phyloP scores from a whole-genome alignment of 345 rosid genomes.

The Eucalyptus globulus region DNA sequence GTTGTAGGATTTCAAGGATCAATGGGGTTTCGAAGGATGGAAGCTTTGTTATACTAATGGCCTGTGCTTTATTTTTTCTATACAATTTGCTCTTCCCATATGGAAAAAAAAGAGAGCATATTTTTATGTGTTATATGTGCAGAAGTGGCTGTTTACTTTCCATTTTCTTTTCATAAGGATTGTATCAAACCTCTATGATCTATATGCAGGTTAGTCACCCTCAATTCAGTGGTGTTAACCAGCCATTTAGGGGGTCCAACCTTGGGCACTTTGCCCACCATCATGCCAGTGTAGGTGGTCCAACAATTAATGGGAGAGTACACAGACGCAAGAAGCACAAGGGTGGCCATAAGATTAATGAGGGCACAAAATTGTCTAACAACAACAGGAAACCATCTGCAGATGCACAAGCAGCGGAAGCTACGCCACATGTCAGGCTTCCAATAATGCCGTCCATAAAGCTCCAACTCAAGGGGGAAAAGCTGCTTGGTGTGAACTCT shows the following conservation, averaged over 20 bases:
- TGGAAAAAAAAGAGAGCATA: background rate
- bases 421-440: background rate
- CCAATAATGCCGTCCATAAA: background rate
- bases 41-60: background rate
- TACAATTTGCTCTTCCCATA: background rate
- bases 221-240: background rate
- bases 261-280: background rate
- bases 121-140: background rate
- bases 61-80: background rate
- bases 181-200: background rate
- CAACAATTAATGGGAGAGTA: background rate
- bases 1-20: background rate
- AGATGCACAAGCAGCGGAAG: background rate
- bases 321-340: background rate
- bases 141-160: background rate
- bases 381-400: background rate
- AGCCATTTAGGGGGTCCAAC: background rate
- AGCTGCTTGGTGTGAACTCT: constrained; percentile 20
- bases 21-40: background rate
- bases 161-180: background rate
- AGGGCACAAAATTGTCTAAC: background rate
- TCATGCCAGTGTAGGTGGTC: background rate
- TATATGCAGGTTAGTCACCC: constrained; percentile 12
- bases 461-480: background rate
- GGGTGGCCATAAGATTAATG: background rate